These are phyloP conservation scores for Ophiostoma novo-ulmi DNA, from an alignment of 2,329 filamentous ascomycete genomes.

Conservation along the genomic window DNA sequence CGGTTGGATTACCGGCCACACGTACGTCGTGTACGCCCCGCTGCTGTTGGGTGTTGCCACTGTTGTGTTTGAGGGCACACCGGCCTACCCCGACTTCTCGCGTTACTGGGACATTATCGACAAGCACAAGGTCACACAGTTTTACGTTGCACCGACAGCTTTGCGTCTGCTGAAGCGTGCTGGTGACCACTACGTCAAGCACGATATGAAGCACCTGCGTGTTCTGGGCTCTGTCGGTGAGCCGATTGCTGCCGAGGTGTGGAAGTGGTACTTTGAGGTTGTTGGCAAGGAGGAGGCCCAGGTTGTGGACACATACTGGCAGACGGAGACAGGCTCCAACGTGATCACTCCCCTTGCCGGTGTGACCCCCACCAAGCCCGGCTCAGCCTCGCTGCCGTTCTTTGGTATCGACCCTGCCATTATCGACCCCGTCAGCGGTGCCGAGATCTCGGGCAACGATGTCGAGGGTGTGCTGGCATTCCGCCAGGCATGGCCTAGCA, in stretches of 20 bases:
- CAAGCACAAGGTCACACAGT: conserved; percentile 91
- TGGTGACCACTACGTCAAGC: conserved; percentile 85
- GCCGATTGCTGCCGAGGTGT: conserved; percentile 94
- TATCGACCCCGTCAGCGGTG: conserved; percentile 90
- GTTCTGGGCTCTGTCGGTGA: conserved; percentile 93
- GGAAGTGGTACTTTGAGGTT: conserved; percentile 98
- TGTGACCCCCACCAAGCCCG: conserved; percentile 92
- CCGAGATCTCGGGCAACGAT: conserved; percentile 91
- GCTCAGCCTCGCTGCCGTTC: conserved; percentile 92
- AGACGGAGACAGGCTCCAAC: conserved; percentile 96
- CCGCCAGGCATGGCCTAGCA: conserved; percentile 97
- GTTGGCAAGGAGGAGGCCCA: conserved; percentile 92
- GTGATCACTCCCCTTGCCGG: conserved; percentile 91
- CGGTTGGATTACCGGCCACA: conserved; percentile 98
- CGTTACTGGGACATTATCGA: conserved; percentile 98
- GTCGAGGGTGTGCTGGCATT: conserved; percentile 95
- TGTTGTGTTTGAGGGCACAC: conserved; percentile 96
- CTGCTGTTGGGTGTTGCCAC: conserved; percentile 88
- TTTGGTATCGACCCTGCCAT: conserved; percentile 98
- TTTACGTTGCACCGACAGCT: conserved; percentile 96
- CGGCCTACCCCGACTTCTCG: conserved; percentile 95
- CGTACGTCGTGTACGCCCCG: conserved; percentile 95
- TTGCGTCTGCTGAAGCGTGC: conserved; percentile 91
- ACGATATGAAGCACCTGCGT: conserved; percentile 81
- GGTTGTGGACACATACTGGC: conserved; percentile 98